A percentile compares a stretch with the other conserved stretches of the same genome.
Evolutionary conservation across 257 asterid species (phyloP).

Genomic region (Solanum appendiculatum): DNA sequence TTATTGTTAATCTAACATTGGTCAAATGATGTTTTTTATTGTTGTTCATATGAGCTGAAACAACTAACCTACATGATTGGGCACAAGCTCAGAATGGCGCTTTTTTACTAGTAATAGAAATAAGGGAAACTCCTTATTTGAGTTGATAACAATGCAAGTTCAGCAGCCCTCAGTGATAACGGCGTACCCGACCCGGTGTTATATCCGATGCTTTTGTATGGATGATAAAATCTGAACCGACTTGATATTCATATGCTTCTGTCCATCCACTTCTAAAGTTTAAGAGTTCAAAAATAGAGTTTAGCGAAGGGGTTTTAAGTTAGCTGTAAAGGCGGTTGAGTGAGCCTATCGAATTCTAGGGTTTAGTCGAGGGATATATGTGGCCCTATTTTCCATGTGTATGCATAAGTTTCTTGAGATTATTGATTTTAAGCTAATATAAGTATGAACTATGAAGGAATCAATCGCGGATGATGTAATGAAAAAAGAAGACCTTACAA

Average conservation of each 20-base stretch:
- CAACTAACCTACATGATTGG: too few species aligned
- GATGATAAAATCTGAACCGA: neutral
- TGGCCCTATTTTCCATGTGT: neutral
- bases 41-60: too few species aligned
- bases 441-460: neutral
- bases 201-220: too few species aligned
- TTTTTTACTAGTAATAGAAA: too few species aligned
- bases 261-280: neutral
- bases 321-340: neutral
- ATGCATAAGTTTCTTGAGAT: neutral
- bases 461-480: slow-evolving; percentile 50
- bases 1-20: too few species aligned
- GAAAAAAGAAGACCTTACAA: slow-evolving; percentile 30
- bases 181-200: too few species aligned
- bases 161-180: too few species aligned
- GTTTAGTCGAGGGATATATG: neutral
- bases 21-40: too few species aligned
- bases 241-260: neutral
- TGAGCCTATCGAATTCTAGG: neutral
- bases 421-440: neutral
- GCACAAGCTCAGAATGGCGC: too few species aligned
- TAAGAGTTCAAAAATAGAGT: neutral
- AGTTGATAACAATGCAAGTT: too few species aligned
- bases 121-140: too few species aligned
- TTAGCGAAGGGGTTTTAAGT: neutral